phyloP scores from a whole-genome alignment of 495 filamentous ascomycete species.

The Penicillium canescens region DNA sequence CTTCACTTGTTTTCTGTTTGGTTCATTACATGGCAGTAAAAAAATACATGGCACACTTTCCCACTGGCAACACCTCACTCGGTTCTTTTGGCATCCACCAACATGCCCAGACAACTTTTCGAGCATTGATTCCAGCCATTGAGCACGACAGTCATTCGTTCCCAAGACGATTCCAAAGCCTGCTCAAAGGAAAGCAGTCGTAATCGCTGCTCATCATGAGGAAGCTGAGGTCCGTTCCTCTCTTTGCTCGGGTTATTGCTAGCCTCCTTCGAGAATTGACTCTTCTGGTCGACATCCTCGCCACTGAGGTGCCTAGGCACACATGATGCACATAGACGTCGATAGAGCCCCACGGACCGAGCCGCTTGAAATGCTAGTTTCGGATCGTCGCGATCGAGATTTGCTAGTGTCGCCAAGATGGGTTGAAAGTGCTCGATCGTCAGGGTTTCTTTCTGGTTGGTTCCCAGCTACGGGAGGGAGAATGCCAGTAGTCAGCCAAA shows the following conservation, averaged over 20 bases:
- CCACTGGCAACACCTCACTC: neutral
- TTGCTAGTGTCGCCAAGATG: neutral
- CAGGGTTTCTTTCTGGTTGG: neutral
- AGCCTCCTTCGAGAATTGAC: neutral
- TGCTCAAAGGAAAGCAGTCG: neutral
- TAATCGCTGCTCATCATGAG: neutral
- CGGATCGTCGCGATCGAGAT: neutral
- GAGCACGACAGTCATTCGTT: neutral
- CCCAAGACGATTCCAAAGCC: neutral
- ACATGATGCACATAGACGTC: neutral
- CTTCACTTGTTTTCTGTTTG: neutral
- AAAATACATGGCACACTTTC: neutral
- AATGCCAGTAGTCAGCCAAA: no score
- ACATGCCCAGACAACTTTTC: neutral
- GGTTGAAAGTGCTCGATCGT: neutral
- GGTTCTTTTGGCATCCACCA: neutral
- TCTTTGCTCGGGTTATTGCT: no score
- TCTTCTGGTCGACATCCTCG: neutral
- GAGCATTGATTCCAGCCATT: neutral
- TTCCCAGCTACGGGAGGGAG: no score
- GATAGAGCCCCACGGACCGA: neutral
- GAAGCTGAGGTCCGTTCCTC: neutral
- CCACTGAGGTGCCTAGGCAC: neutral
- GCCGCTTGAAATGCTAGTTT: neutral
- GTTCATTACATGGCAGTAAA: neutral